Conservation (phyloP, 805 yeast species). For the Saccharomycopsis schoenii region DNA sequence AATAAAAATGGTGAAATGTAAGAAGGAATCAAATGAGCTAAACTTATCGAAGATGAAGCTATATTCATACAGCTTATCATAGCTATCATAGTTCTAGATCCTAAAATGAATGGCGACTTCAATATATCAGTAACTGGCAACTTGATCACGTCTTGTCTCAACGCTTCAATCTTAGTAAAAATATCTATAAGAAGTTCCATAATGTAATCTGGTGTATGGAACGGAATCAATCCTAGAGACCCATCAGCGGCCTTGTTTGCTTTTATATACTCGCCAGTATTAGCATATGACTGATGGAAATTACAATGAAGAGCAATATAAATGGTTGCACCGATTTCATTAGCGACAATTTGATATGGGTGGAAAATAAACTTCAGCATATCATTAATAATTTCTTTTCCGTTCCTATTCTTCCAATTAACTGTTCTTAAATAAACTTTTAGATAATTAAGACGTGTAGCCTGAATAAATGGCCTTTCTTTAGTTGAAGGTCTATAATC, state of each 20-base stretch:
- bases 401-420: constrained; percentile 45
- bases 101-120: constrained; percentile 50
- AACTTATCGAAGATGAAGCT: constrained; percentile 36
- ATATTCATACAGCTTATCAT: constrained; percentile 46
- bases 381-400: constrained; percentile 35
- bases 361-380: constrained; percentile 43
- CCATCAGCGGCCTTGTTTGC: constrained; percentile 26
- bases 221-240: constrained; percentile 29
- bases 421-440: constrained; percentile 39
- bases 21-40: constrained; percentile 40
- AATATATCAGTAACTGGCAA: constrained; percentile 34
- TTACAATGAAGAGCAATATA: constrained; percentile 30
- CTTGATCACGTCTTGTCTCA: constrained; percentile 25
- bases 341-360: constrained; percentile 65
- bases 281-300: constrained; percentile 33
- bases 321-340: constrained; percentile 52
- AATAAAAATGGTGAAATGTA: constrained; percentile 63
- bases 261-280: constrained; percentile 31
- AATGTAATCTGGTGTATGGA: constrained; percentile 26
- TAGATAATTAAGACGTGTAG: constrained; percentile 49
- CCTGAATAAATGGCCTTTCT: constrained; percentile 54
- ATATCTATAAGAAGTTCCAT: constrained; percentile 31
- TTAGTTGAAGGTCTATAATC: constrained; percentile 32
- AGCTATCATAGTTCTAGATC: constrained; percentile 53
- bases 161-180: constrained; percentile 35